Conservation (phyloP, 2,329 filamentous ascomycete genomes). For the Cladorrhinum sp. region DNA sequence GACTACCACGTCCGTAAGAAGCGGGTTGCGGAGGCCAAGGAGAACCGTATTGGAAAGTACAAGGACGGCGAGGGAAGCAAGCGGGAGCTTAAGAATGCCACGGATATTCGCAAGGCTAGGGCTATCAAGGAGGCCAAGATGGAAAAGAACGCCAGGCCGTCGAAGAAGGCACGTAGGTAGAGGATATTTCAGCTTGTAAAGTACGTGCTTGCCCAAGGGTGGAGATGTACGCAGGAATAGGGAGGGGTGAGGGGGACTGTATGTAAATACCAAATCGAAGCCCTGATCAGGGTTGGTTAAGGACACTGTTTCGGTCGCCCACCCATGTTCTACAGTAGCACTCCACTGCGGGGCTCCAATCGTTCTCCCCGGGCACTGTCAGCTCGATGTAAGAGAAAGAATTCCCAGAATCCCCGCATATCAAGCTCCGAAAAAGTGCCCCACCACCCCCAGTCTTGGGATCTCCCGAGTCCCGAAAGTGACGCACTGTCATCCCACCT, state of each 20-base stretch:
- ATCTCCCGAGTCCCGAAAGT: background rate
- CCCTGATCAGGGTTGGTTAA: too few species aligned
- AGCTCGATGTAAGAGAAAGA: too few species aligned
- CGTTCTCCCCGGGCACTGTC: too few species aligned
- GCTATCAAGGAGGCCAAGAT: slow-evolving; percentile 70
- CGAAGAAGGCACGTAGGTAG: slow-evolving; percentile 49
- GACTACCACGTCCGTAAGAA: slow-evolving; percentile 91
- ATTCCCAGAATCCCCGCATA: background rate
- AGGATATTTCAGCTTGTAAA: too few species aligned
- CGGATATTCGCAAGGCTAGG: slow-evolving; percentile 82
- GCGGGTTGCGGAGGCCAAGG: slow-evolving; percentile 80
- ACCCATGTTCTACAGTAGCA: too few species aligned
- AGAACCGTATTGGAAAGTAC: slow-evolving; percentile 75
- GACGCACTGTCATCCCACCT: background rate
- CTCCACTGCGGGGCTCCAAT: too few species aligned
- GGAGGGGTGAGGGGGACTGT: too few species aligned
- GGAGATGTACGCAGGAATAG: too few species aligned
- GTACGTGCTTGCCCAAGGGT: too few species aligned
- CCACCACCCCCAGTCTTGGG: background rate
- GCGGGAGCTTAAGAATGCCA: slow-evolving; percentile 73
- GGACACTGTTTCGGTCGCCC: too few species aligned
- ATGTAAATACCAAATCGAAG: too few species aligned
- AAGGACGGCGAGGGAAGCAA: slow-evolving; percentile 70
- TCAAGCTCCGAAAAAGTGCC: background rate
- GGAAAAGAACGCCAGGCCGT: slow-evolving; percentile 85